Base-by-base conservation (phyloP, 2,329 filamentous ascomycete species). In the Aspergillus caelatus region DNA sequence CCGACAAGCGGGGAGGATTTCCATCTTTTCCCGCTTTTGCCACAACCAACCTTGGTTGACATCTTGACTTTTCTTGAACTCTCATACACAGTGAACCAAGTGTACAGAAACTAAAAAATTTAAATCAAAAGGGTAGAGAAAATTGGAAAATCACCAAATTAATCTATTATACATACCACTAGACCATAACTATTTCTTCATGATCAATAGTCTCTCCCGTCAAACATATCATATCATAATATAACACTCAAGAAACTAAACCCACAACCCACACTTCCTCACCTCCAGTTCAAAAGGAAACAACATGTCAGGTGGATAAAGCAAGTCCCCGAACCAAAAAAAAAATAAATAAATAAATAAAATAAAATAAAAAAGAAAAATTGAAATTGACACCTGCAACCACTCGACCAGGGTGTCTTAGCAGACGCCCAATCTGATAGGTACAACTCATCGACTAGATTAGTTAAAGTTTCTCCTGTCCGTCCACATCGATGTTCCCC, bases 371-470 rank as follows among this genome's bases (percentile, higher is more conserved):
- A 28, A 26, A 48, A 4, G 5, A 7, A n/a, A 43, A 61, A 19
- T 8, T 9, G 34, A 61, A 59, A 59, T 55, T 63, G 55, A 63
- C 65, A 61, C 60, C 64, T 66, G 64, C 64, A 64, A 60, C 62
- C 64, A 57, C 61, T 66, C 59, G 62, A 58, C 58, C 59, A 58
- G 61, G 63, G 63, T 61, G 61, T 57, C 61, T 55, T 52, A 23
- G 26, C 10, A 30, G 39, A 9, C 19, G 45, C 19, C 60, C 6
- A 54, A 61, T 58, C 39, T 68, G 62, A 68, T 66, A 63, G 65
- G 64, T 52, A 69, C 67, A 68, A 34, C 61, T 69, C 58, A 60
- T 59, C 61, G 61, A 57, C 63, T 68, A 68, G 65, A 61, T 61
- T 57, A 61, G 62, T 56, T 64, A 50, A 62, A 54, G 56, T 65